These are phyloP conservation scores for Trametes polyzona DNA, from an alignment of 1,284 basidiomycete species.

Conservation along the genomic window DNA sequence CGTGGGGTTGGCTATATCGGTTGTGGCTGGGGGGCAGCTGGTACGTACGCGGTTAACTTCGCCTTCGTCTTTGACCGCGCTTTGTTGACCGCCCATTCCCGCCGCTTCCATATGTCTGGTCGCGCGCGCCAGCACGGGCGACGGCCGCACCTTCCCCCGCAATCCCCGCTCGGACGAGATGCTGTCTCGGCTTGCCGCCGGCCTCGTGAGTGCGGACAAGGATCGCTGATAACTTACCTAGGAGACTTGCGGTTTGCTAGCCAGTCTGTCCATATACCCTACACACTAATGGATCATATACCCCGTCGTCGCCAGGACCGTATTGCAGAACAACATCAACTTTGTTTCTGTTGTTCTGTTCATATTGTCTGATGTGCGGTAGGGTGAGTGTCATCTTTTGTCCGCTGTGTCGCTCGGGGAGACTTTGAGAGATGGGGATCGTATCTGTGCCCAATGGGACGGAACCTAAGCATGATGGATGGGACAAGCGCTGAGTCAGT, in stretches of 20 bases:
- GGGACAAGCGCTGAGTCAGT: conserved; percentile 6
- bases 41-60: conserved; percentile 43
- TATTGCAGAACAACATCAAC: no score
- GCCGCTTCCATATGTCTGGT: not conserved
- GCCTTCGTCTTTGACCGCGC: not conserved
- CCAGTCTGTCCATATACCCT: conserved; percentile 6
- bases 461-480: no score
- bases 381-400: not conserved
- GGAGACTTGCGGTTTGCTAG: not conserved
- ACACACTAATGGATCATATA: conserved; percentile 12
- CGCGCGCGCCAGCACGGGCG: conserved; percentile 52
- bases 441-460: no score
- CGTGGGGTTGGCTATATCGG: conserved; percentile 54
- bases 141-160: conserved; percentile 66
- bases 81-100: not conserved
- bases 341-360: no score
- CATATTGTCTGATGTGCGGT: no score
- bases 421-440: not conserved
- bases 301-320: no score
- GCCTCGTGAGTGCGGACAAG: conserved; percentile 59
- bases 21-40: conserved; percentile 62
- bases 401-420: not conserved
- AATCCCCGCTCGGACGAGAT: conserved; percentile 69
- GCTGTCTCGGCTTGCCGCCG: conserved; percentile 61
- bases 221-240: conserved; percentile 30